Evolutionary conservation across 2,329 filamentous ascomycete species (phyloP).

Genomic region (Aspergillus pseudoviridinutans): DNA sequence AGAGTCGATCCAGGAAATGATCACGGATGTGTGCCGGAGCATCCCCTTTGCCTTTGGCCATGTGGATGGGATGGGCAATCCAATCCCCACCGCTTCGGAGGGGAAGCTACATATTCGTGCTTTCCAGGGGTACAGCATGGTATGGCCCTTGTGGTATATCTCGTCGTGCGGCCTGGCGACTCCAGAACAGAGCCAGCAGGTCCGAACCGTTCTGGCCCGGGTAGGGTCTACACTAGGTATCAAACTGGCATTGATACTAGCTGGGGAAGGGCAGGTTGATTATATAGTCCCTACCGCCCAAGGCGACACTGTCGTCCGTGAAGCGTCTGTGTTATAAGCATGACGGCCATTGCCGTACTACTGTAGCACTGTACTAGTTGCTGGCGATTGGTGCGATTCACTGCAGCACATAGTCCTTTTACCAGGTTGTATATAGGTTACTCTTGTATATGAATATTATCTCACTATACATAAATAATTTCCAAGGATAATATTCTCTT

Average conservation of each 20-base stretch:
- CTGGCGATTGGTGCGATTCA: no score
- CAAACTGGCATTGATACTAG: constrained; percentile 30
- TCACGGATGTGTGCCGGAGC: constrained; percentile 32
- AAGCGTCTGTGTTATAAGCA: background rate
- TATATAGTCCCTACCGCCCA: background rate
- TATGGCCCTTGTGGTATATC: constrained; percentile 39
- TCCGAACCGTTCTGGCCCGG: constrained; percentile 22
- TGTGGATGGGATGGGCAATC: constrained; percentile 29
- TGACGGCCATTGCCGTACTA: background rate
- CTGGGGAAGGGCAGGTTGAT: constrained; percentile 1
- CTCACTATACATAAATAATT: no score
- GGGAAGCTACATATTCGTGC: constrained; percentile 24
- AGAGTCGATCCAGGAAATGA: constrained; percentile 29
- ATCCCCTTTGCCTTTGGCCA: constrained; percentile 32
- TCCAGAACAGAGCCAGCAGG: constrained; percentile 24
- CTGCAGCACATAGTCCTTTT: no score
- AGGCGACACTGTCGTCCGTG: background rate
- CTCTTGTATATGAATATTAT: no score
- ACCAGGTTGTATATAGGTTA: no score
- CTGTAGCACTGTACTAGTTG: background rate
- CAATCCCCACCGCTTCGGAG: constrained; percentile 11
- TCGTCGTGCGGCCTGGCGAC: constrained; percentile 31
- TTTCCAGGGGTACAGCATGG: constrained; percentile 28
- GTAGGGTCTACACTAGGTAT: constrained; percentile 33
- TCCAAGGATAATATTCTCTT: background rate